Evolutionary conservation across 192 early-diverging fungal genomes (phyloP), one percentile per base, ranked within the genome.

Genomic region (Coemansia asiatica): DNA sequence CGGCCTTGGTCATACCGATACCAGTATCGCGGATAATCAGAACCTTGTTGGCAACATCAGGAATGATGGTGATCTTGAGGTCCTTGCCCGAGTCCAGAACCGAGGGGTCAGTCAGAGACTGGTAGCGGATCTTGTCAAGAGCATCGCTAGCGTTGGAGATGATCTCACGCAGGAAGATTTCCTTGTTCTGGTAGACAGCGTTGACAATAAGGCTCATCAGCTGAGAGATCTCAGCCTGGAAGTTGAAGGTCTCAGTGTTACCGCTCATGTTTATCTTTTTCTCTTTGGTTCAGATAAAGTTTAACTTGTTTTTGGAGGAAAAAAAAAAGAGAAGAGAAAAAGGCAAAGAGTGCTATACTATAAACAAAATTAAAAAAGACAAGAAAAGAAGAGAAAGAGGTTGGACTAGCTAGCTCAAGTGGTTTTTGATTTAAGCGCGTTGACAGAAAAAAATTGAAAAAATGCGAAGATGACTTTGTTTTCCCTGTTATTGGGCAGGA

Each of bases 161-260:
- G 69, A 99, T 75, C 79, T 99, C 97, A 88, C 97, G 90, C 69
- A 99, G 87, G 87, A 98, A 99, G 68, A 99, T 92, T 78, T 97
- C 95, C 88, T 94, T 94, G 89, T 94, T 94, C 56, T 90, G 91
- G 87, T 98, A 98, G 84, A 99, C 95, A 72, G 97, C 97, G 90
- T 99, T 99, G 90, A 99, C 98, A 89, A 99, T 98, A 77, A 99
- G 90, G 72, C 90, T 92, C 97, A 99, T 99, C 85, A 99, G 85
- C 93, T 94, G 92, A 89, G 91, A 92, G 76, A 99, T 96, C 89
- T 99, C 97, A 91, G 96, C 96, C 88, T 97, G 91, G 87, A 98
- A 96, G 74, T 89, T 87, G 83, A 94, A 95, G 69, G 88, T 89
- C 80, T 90, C 89, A 44, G 89, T 76, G 49, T 63, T 69, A 62